Conservation (phyloP, 2,329 filamentous ascomycete genomes). For the Cladosporium sp. region DNA sequence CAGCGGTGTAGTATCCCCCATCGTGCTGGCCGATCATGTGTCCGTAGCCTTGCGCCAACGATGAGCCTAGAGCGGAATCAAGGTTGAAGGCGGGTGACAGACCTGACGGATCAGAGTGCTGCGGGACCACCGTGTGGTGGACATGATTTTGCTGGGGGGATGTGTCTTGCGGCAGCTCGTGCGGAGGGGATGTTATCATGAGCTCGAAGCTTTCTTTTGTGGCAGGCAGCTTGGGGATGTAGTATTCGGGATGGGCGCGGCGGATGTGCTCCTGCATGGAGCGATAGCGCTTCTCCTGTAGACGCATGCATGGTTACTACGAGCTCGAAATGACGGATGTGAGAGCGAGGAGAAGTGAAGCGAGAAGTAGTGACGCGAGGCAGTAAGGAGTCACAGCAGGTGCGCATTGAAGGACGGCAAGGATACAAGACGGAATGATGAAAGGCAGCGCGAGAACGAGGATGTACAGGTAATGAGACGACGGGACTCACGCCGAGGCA, state of each 20-base stretch:
- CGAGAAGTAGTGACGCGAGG: constrained; percentile 1
- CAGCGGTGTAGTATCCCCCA: constrained; percentile 35
- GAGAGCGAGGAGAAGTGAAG: neutral
- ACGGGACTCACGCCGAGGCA: constrained; percentile 84
- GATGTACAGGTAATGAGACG: neutral
- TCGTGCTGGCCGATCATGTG: constrained; percentile 37
- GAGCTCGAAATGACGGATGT: neutral
- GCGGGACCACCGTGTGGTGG: constrained; percentile 17
- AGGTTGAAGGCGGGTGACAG: constrained; percentile 31
- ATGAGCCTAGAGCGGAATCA: constrained; percentile 28
- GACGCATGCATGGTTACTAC: constrained; percentile 11
- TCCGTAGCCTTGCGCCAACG: constrained; percentile 30
- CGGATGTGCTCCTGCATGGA: constrained; percentile 99
- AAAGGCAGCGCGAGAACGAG: neutral
- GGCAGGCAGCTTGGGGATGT: constrained; percentile 94
- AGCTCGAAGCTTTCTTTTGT: constrained; percentile 96
- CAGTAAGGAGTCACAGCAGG: neutral
- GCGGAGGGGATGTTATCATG: constrained; percentile 89
- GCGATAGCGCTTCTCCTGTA: constrained; percentile 86
- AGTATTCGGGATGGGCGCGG: constrained; percentile 91
- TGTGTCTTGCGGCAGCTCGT: constrained; percentile 56
- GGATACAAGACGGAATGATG: neutral
- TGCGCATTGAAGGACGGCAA: constrained; percentile 3
- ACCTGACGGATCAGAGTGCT: constrained; percentile 31
- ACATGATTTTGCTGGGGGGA: constrained; percentile 24